These are phyloP conservation scores for Fraxinus angustifolia DNA, from an alignment of 305 asterid species.

Conservation along the genomic window DNA sequence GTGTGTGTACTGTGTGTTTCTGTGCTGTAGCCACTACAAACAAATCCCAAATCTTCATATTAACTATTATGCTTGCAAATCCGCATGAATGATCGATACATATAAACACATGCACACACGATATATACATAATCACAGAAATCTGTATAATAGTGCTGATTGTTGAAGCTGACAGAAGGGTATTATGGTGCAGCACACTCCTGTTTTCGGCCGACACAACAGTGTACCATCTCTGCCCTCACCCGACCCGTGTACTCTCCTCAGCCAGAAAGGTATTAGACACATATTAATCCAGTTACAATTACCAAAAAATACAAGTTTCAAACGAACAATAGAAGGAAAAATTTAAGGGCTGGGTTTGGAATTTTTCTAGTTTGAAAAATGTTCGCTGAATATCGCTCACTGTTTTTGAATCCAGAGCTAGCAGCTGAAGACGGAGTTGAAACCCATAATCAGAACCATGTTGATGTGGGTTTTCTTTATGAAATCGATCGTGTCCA, in stretches of 20 bases:
- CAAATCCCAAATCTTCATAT: conserved; percentile 21
- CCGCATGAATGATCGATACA: background rate
- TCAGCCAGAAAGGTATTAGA: background rate
- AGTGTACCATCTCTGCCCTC: background rate
- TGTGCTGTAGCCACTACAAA: conserved; percentile 17
- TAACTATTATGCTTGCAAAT: conserved; percentile 1
- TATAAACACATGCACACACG: background rate
- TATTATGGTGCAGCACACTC: conserved; percentile 15
- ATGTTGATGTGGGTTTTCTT: conserved; percentile 49
- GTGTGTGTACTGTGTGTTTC: conserved; percentile 20
- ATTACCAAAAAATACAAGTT: background rate
- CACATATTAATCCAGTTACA: background rate
- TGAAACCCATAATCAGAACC: conserved; percentile 10
- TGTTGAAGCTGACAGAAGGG: background rate
- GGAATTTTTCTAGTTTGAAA: background rate
- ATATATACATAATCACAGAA: background rate
- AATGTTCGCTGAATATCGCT: conserved; percentile 11
- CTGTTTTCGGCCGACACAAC: conserved; percentile 23
- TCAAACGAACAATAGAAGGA: background rate
- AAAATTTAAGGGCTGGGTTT: too few relatives aligned
- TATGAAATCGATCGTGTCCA: conserved; percentile 70
- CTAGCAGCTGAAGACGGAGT: conserved; percentile 18
- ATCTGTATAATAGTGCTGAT: background rate
- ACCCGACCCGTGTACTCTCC: background rate
- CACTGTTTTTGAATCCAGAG: conserved; percentile 7